Conservation (phyloP, 768 basidiomycete species). For the Pleurotus pulmonarius region DNA sequence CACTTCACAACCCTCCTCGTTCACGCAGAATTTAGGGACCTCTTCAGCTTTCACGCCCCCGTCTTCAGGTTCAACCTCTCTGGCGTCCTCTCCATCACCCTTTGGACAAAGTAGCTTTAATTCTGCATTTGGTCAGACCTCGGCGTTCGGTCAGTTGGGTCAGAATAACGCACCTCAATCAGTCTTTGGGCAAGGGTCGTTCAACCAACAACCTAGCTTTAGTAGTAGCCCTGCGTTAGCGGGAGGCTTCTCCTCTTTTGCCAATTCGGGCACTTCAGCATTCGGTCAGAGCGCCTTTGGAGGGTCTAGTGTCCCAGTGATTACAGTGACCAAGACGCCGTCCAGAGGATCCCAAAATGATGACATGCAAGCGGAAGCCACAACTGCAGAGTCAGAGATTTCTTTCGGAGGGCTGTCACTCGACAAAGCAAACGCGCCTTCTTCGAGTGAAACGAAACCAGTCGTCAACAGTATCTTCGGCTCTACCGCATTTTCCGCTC, state of each 20-base stretch:
- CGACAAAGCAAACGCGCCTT: not conserved
- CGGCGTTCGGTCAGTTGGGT: not conserved
- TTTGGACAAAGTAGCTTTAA: not conserved
- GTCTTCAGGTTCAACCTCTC: not conserved
- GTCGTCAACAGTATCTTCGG: conserved; percentile 16
- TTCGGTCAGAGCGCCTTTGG: conserved; percentile 12
- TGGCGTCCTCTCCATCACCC: not conserved
- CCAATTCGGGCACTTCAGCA: not conserved
- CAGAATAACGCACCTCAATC: not conserved
- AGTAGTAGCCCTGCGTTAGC: not conserved
- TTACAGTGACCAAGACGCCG: not conserved
- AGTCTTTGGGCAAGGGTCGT: conserved; percentile 7
- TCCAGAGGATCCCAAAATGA: not conserved
- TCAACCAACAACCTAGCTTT: not conserved
- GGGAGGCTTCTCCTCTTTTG: conserved; percentile 3
- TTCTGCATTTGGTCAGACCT: conserved; percentile 23
- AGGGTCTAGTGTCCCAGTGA: not conserved
- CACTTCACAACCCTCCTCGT: not conserved
- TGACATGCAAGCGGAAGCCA: not conserved
- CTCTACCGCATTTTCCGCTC: conserved; percentile 11
- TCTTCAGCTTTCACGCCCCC: not conserved
- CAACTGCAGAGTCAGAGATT: not conserved
- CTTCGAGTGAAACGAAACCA: not conserved
- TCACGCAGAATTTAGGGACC: not conserved
- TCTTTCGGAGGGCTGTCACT: conserved; percentile 6